Conservation (phyloP, 805 yeast genomes). For the Metschnikowia lochheadii region DNA sequence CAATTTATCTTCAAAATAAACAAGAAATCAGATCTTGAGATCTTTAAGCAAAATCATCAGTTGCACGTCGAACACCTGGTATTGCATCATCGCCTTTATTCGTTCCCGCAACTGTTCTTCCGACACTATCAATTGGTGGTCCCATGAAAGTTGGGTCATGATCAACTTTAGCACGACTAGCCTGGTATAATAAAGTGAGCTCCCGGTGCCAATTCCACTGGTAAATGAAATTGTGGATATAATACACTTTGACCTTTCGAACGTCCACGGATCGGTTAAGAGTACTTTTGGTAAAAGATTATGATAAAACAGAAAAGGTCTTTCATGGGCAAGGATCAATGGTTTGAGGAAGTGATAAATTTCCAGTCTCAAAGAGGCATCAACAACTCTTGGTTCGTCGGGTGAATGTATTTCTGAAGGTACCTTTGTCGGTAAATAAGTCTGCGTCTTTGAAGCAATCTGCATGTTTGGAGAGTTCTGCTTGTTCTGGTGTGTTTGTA, state of each 20-base stretch:
- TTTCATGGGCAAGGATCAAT: neutral
- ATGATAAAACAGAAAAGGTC: constrained; percentile 14
- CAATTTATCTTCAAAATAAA: neutral
- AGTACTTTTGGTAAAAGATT: constrained; percentile 6
- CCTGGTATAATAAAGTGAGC: constrained; percentile 9
- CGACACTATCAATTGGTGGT: constrained; percentile 5
- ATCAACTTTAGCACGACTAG: constrained; percentile 8
- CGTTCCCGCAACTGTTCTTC: constrained; percentile 11
- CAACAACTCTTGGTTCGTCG: too few relatives aligned
- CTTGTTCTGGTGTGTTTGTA: neutral
- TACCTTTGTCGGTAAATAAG: too few relatives aligned
- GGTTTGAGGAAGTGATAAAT: neutral
- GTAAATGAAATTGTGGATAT: constrained; percentile 19
- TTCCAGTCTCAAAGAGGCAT: too few relatives aligned
- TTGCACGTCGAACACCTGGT: constrained; percentile 16
- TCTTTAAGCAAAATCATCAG: constrained; percentile 12
- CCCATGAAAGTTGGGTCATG: constrained; percentile 10
- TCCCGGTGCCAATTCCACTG: constrained; percentile 1
- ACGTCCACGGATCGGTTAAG: constrained; percentile 18
- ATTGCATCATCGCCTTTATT: constrained; percentile 19
- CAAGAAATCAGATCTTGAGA: neutral
- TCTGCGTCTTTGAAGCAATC: too few relatives aligned
- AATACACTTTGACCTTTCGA: constrained; percentile 16
- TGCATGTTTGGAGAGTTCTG: too few relatives aligned
- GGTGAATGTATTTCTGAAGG: too few relatives aligned